Evolutionary conservation across 2,329 filamentous ascomycete genomes (phyloP).

Genomic region (Colletotrichum liaoningense): DNA sequence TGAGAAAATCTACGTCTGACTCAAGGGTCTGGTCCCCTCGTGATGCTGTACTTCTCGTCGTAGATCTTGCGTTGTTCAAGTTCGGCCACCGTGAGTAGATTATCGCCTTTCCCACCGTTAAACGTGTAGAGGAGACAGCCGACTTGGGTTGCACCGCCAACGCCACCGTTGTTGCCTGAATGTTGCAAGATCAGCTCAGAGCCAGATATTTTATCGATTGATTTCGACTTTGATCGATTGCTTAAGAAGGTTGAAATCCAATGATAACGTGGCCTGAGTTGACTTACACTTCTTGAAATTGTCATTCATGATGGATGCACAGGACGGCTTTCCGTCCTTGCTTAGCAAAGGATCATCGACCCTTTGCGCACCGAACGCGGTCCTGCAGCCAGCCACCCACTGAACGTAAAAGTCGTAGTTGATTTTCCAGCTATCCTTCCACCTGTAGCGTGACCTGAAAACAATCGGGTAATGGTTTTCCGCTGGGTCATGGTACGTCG

Average conservation of each 20-base stretch:
- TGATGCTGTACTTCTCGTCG: not conserved
- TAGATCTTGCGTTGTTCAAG: not conserved
- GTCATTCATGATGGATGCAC: not conserved
- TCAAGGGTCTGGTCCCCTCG: not conserved
- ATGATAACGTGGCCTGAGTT: accelerated
- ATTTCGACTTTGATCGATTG: not conserved
- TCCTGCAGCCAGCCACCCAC: not conserved
- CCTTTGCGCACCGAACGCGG: not conserved
- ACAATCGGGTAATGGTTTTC: not conserved
- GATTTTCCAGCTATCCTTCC: not conserved
- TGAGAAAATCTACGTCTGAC: not conserved
- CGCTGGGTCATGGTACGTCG: not conserved
- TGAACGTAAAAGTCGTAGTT: conserved; percentile 18
- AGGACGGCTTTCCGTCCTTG: not conserved
- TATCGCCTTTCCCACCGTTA: not conserved
- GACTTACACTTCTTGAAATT: not conserved
- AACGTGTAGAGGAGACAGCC: conserved; percentile 8
- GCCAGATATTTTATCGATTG: not conserved
- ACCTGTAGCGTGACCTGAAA: not conserved
- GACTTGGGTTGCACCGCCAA: not conserved
- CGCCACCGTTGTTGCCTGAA: conserved; percentile 7
- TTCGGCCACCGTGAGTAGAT: not conserved
- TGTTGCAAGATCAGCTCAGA: not conserved
- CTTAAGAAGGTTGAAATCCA: not conserved
- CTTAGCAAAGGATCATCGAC: not conserved